Evolutionary conservation across 2,329 filamentous ascomycete genomes (phyloP), one percentile per base, ranked within the genome.

Genomic region (Dactylonectria macrodidyma): DNA sequence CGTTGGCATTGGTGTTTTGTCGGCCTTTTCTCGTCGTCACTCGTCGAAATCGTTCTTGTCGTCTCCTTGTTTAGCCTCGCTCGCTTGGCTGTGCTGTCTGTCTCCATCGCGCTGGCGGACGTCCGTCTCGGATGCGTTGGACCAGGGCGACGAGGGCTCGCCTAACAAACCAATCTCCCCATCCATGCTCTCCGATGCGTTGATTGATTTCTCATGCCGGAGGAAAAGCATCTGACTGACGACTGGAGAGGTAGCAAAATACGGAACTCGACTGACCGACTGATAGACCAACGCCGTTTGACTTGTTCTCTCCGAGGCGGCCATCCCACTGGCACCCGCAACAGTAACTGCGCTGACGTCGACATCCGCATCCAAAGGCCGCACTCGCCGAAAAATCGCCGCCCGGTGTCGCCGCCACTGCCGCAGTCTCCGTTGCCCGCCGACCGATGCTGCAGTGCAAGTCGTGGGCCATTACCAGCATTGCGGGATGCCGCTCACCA

Each of bases 401-500:
- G 51, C 46, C 30, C 26, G 58, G 19, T 46, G 30, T 36, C 38
- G 24, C 48, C 26, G 26, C 26, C 36, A 16, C 58, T 51, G 33
- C 56, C 46, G 58, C 46, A 16, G 56, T 11, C 46, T 47, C 26
- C 24, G 56, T 16, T 16, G 57, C 47, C 46, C 41, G 26, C 26
- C 51, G 33, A 58, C 54, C 44, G 58, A 58, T 62, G 64, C 56
- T 58, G 63, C 34, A 34, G 64, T 59, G 8, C 14, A 14, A 19
- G 59, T 47, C 46, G 26, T 38, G 56, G 44, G 46, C 55, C 38
- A 57, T 33, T 47, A 46, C 14, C 4, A 33, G 56, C 44, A 26
- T 38, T 62, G 51, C 30, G 51, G 38, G n/a, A 75, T 75, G 73
- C 73, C 73, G 67, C 65, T 75, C 51, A 73, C 62, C 56, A 75